phyloP scores from a whole-genome alignment of 1,284 basidiomycete genomes.

The Microbotryum lychnidis-dioicae region DNA sequence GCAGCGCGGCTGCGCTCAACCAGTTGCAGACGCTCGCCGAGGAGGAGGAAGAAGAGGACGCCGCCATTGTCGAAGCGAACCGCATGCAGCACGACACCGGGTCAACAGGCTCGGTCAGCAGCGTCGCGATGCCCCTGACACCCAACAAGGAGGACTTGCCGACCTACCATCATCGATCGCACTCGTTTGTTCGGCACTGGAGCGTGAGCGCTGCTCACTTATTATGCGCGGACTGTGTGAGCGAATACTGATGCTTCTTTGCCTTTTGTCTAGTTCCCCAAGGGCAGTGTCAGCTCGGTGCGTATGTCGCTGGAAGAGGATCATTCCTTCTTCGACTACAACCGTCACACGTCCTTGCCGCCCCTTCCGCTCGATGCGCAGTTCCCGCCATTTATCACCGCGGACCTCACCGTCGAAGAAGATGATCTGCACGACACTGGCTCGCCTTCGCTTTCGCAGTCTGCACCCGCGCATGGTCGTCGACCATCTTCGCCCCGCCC shows the following conservation, averaged over 20 bases:
- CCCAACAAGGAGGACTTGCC: conserved; percentile 11
- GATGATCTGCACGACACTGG: conserved; percentile 6
- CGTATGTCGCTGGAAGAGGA: conserved; percentile 27
- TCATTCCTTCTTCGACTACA: conserved; percentile 29
- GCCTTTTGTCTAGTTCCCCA: conserved; percentile 20
- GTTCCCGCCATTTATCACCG: conserved; percentile 26
- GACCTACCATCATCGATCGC: conserved; percentile 24
- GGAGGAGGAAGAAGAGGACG: conserved; percentile 36
- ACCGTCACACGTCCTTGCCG: conserved; percentile 31
- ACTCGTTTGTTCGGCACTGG: conserved; percentile 30
- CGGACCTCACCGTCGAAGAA: conserved; percentile 30
- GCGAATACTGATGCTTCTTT: background rate
- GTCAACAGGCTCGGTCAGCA: conserved; percentile 11
- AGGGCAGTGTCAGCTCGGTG: conserved; percentile 22
- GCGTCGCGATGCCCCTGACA: conserved; percentile 23
- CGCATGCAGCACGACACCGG: conserved; percentile 11
- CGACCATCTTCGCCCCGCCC: conserved; percentile 30
- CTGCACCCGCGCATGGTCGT: conserved; percentile 14
- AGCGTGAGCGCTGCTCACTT: conserved; percentile 15
- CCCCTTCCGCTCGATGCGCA: conserved; percentile 25
- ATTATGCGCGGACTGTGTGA: no score
- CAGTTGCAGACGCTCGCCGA: conserved; percentile 34
- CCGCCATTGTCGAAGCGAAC: conserved; percentile 9
- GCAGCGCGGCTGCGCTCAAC: conserved; percentile 21
- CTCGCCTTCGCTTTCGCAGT: background rate